These are phyloP conservation scores for Cryomyces antarcticus DNA, from an alignment of 495 filamentous ascomycete species.

Conservation along the genomic window DNA sequence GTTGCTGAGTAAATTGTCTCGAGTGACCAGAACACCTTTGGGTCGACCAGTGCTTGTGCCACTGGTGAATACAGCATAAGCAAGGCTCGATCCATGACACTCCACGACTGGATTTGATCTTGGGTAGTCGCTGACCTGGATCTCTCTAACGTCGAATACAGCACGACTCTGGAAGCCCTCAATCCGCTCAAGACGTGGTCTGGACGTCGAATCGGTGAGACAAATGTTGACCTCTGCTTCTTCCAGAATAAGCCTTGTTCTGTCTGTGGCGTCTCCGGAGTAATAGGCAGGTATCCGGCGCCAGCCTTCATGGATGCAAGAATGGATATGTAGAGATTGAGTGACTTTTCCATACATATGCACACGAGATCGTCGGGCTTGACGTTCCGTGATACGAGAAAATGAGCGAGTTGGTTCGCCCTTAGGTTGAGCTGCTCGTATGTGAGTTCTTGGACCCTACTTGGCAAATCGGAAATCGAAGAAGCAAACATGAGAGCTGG, in stretches of 20 bases:
- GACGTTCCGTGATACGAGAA: constrained; percentile 27
- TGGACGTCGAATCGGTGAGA: constrained; percentile 13
- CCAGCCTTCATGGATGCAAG: constrained; percentile 53
- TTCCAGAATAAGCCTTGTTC: constrained; percentile 31
- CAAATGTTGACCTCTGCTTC: constrained; percentile 29
- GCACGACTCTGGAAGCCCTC: constrained; percentile 1
- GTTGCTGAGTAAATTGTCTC: constrained; percentile 47
- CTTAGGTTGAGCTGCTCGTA: constrained; percentile 40
- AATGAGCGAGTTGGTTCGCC: constrained; percentile 43
- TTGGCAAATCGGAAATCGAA: constrained; percentile 16
- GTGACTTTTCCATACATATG: constrained; percentile 50
- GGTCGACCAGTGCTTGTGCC: constrained; percentile 40
- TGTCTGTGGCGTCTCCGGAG: constrained; percentile 34
- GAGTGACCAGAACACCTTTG: constrained; percentile 51
- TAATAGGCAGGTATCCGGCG: constrained; percentile 52
- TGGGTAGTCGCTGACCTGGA: too few relatives aligned
- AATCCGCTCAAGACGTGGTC: background rate
- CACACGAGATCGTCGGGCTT: constrained; percentile 34
- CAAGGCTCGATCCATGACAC: constrained; percentile 2
- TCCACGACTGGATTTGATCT: too few relatives aligned
- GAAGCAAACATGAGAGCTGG: constrained; percentile 40
- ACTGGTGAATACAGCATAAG: constrained; percentile 42
- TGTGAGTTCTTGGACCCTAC: constrained; percentile 25
- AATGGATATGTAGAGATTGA: constrained; percentile 45
- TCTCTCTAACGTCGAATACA: constrained; percentile 2